Base-by-base conservation (phyloP, 257 asterid species). In the Nicotiana benthamiana region DNA sequence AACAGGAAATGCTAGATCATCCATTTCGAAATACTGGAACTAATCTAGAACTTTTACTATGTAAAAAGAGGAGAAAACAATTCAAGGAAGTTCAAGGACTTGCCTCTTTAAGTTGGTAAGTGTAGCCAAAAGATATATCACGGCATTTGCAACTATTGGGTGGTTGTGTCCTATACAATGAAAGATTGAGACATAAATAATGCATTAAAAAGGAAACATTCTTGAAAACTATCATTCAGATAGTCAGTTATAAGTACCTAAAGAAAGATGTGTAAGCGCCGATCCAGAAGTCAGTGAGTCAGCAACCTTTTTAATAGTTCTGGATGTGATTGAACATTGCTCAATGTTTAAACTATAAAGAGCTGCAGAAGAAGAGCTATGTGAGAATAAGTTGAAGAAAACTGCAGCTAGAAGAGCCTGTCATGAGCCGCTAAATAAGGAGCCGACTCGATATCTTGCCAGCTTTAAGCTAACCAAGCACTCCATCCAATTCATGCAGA, bases 271-370 rank as follows among this genome's bases (percentile, higher is more conserved):
- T 1, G 96, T 87, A 66, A 96, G 94, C 46, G 84, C 89, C 75
- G 97, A 91, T 79, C 83, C 92, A 11, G 92, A 85, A 90, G 88
- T 84, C 87, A 96, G 89, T 63, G 98, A 90, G 77, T 94, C 99
- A 80, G 98, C 95, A 86, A 94, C 83, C 90, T 77, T 90, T 79
- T 91, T 97, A 83, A 96, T 85, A 65, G 99, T 92, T 86, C 96
- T 90, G 75, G 98, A 93, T 54, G 98, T 91, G 87, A 96, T 88
- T 52, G 94, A 89, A 89, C 99, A 96, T 82, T 90, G 87, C 85
- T 87, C 97, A 68, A 96, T 86, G 85, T 92, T 89, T 87, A 96
- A 88, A 82, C 86, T 85, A 87, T 92, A 96, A 72, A 96, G 98
- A 86, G 96, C 98, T 95, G 92, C 87, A 84, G 86, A 88, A 86